Base-by-base conservation (phyloP, 306 rosid genomes). In the Rubus parviflorus region DNA sequence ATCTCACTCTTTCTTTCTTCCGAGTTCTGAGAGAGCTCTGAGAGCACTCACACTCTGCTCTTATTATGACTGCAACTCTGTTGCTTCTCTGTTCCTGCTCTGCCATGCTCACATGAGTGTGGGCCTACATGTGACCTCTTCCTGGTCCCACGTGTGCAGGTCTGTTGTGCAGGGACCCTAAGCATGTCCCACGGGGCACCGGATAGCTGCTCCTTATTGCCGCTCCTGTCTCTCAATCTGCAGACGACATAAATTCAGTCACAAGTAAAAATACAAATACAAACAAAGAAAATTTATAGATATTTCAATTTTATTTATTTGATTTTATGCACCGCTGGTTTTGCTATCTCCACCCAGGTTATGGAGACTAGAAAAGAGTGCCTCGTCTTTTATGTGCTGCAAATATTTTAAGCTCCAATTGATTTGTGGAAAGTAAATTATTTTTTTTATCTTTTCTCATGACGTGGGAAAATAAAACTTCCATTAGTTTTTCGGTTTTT, bases 21-120 rank as follows among this genome's bases (percentile, higher is more conserved):
- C 48, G 17, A 60, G 42, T 62, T 13, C 10, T 35, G 68, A 16
- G 40, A 14, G n/a, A n/a, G n/a, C n/a, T n/a, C 13, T 14, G 58
- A 52, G 22, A 53, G 73, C 70, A 17, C 70, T 65, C 49, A 40
- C 70, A 63, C 81, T 77, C 89, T 87, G 96, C 80, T 77, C 86
- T 88, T 90, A 90, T 92, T 86, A 90, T 90, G 89, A 85, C 96
- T 90, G 96, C 90, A 89, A 80, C 88, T 83, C 91, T 92, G 96
- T 68, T 81, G 86, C 82, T 81, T 73, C 66, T 61, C 88, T 87
- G 88, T 83, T 81, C 72, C 86, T 89, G 66, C 86, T 74, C 87
- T 83, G 91, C 75, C 41, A 23, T 16, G 12, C 47, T 73, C 77
- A 73, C 77, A 74, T 74, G 77, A 74, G 56, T 8, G 30, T 74